Evolutionary conservation across 495 filamentous ascomycete genomes (phyloP), one percentile per base, ranked within the genome.

Genomic region (Trichoderma virens): DNA sequence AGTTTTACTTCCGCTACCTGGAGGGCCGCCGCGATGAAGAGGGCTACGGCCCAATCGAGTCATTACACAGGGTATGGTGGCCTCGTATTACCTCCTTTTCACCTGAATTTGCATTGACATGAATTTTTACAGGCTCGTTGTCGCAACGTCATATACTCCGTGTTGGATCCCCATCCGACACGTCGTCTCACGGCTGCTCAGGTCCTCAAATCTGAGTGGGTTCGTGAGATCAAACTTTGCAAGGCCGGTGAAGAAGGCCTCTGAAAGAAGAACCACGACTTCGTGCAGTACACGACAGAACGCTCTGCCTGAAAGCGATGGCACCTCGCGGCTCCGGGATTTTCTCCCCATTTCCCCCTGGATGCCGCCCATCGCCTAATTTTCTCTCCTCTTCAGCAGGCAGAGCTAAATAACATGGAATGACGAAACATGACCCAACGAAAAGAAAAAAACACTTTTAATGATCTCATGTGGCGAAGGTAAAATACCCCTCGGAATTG

Each of bases 101-200:
- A 8, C 2, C 25, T 16, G 28, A 60, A 60, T 31, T 30, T 5
- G 56, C 23, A 20, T 20, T 60, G 23, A 60, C 5, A 0, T 32
- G n/a, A n/a, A 4, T 34, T 20, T 35, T 45, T 65, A 16, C 72
- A 98, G 94, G 91, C 92, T 71, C 92, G 93, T 69, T 98, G 94
- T 76, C 89, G 95, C 27, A 98, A 98, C 70, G 94, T 98, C 68
- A 97, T 98, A 71, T 98, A 98, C 76, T 97, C 92, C 25, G 97
- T 98, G 66, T 82, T 98, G 20, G 94, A 98, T 72, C 94, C 95
- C n/a, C 97, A 98, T 72, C 86, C 90, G 30, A 82, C 83, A 51
- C 89, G 94, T 67, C 91, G 94, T 70, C 94, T 98, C 75, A 97
- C 92, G 51, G 92, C 94, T 64, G 92, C 91, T 8, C 94, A 98